Evolutionary conservation across 805 yeast species (phyloP), one percentile per base, ranked within the genome.

Genomic region (Metschnikowia koreensis): DNA sequence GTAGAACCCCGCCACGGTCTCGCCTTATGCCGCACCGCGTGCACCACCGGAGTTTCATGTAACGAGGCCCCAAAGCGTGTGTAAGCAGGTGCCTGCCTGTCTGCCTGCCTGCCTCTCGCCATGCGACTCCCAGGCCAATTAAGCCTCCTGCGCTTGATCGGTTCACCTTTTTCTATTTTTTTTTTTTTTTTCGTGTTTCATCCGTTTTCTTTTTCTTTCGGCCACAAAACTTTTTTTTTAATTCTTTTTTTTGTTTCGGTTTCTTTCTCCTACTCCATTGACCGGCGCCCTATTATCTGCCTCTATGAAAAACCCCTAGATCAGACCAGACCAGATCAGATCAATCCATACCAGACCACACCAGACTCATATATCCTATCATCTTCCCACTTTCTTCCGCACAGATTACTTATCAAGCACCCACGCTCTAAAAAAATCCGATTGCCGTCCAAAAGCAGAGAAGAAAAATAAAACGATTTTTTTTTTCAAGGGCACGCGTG

Each of bases 101-200:
- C 16, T 9, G 5, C 40, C 10, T 9, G 10, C 15, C 22, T 9
- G 34, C 12, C 34, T 31, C 34, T 26, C 22, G 17, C 44, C 29
- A 39, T 47, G 50, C 50, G 50, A 27, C 41, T 45, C 47, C 45
- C 47, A 36, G 41, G 46, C 50, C 34, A 47, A 47, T 47, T 47
- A 47, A 42, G 41, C 36, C 37, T 47, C 46, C 50, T 47, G 50
- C 22, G 46, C 38, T 46, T 38, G 40, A 31, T 27, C 43, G 41
- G 40, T 40, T 27, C 43, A 39, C 45, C 41, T 26, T 37, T 22
- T 22, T 22, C 22, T 22, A 22, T 22, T 4, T 22, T 22, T 22
- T 16, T 34, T 46, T 46, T 46, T 46, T 36, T 44, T 27, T 36
- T 36, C 33, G 10, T 39, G 12, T 36, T 7, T 10, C 26, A 13